Evolutionary conservation across 495 filamentous ascomycete species (phyloP), one percentile per base, ranked within the genome.

Genomic region (Xylaria intraflava): DNA sequence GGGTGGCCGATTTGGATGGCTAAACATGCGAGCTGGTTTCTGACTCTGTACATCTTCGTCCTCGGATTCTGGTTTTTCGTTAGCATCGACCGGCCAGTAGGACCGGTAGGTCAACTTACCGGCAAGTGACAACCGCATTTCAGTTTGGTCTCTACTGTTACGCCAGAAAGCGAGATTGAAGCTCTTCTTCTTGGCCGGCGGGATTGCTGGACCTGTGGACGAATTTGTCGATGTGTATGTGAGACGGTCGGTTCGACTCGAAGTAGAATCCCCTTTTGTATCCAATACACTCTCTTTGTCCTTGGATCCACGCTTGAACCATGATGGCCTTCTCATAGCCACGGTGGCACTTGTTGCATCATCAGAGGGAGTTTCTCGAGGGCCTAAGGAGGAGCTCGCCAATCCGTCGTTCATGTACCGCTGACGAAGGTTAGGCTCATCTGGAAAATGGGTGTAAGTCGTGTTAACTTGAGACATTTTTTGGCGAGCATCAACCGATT

Each of bases 271-370:
- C n/a, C 14, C 30, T 23, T 40, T 49, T 27, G 6, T 46, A 43
- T 53, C 49, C 0, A 57, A 42, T 9, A 64, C 46, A 5, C 64
- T 67, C 1, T 67, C 66, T 6, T 63, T 65, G 1, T 68, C 63
- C 30, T 80, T 79, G 4, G 77, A 77, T 24, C 72, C 67, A 2
- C 81, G 78, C 45, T 76, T 83, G 62, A 88, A 85, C 85, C 84
- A 89, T 2, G 78, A 79, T 57, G 80, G 76, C 35, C 80, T 85
- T 66, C 84, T 85, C 35, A 78, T 74, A 31, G 36, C 14, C 7
- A 62, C 10, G 43, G 50, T 27, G 2, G 51, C 2, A 19, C 42
- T 43, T 12, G 48, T 30, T 16, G n/a, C 6, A 33, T 49, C 35
- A n/a, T 40, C 38, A 0, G 24, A 24, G 29, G 29, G 45, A 33